Percentiles rank a stretch among this genome's conserved stretches.
Evolutionary conservation across 2,329 filamentous ascomycete genomes (phyloP).

Genomic region (Apiospora pterosperma): DNA sequence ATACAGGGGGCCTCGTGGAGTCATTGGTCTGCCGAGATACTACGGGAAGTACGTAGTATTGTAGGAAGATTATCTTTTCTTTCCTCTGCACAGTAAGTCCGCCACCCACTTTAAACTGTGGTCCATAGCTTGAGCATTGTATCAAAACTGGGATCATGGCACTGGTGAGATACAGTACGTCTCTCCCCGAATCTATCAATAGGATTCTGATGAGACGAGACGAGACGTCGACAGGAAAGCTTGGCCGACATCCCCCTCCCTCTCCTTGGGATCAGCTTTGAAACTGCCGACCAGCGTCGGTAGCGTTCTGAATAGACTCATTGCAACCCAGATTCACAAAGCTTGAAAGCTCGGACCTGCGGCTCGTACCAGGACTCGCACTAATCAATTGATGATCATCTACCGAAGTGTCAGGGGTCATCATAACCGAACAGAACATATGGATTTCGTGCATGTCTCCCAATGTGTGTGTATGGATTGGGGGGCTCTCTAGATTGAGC

Average conservation of each 20-base stretch:
- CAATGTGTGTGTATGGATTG: neutral
- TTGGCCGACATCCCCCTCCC: neutral
- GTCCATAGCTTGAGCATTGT: neutral
- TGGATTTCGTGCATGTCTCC: neutral
- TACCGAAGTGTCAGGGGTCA: neutral
- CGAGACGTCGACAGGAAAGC: slow-evolving; percentile 4
- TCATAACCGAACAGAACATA: neutral
- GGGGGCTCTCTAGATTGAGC: neutral
- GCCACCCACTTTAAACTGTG: no score
- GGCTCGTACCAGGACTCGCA: neutral
- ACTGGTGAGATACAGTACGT: neutral
- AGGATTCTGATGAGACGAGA: neutral
- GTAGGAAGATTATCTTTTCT: neutral
- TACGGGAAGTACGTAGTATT: no score
- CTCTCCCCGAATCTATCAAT: neutral
- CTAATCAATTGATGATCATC: neutral
- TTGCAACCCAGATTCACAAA: neutral
- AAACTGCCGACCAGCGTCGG: neutral
- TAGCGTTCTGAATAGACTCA: neutral
- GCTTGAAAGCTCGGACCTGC: neutral
- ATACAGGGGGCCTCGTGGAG: no score
- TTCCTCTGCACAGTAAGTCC: neutral
- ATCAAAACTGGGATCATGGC: neutral
- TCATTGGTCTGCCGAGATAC: no score
- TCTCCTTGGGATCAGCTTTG: neutral